Evolutionary conservation across 116 monocot genomes (phyloP).

Genomic region (Cymodocea nodosa): DNA sequence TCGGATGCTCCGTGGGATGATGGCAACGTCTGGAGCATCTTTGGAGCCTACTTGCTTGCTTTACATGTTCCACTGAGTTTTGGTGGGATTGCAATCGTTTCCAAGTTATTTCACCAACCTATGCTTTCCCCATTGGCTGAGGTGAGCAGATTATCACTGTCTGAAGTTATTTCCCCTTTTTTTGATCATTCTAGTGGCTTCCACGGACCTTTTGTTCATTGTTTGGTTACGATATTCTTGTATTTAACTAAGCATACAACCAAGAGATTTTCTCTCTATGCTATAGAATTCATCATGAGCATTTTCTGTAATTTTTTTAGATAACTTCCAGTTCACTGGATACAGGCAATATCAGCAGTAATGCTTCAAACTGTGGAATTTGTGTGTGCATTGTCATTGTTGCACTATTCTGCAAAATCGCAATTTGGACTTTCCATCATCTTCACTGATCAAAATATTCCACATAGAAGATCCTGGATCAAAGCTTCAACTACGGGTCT

Average conservation of each 20-base stretch:
- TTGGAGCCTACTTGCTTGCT: conserved; percentile 58
- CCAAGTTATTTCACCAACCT: conserved; percentile 32
- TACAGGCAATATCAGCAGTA: conserved; percentile 32
- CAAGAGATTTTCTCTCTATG: too few relatives aligned
- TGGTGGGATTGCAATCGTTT: conserved; percentile 56
- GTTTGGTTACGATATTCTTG: too few relatives aligned
- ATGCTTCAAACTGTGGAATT: conserved; percentile 45
- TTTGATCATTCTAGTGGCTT: too few relatives aligned
- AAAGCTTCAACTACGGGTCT: conserved; percentile 34
- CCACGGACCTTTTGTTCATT: too few relatives aligned
- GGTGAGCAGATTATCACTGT: conserved; percentile 11
- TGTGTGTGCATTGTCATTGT: conserved; percentile 25
- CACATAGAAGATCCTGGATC: conserved; percentile 37
- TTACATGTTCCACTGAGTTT: conserved; percentile 81
- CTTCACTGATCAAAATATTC: conserved; percentile 16
- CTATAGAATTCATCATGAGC: neutral
- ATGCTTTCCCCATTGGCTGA: conserved; percentile 46
- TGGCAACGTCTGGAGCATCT: conserved; percentile 49
- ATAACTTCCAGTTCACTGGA: neutral
- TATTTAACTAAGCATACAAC: too few relatives aligned
- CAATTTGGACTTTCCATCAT: conserved; percentile 15
- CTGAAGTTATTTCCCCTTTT: too few relatives aligned
- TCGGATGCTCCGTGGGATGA: conserved; percentile 49
- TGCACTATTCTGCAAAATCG: conserved; percentile 23
- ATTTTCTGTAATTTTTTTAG: neutral